These are phyloP conservation scores for Hypoxylon sp. DNA, from an alignment of 2,329 filamentous ascomycete species.

Conservation along the genomic window DNA sequence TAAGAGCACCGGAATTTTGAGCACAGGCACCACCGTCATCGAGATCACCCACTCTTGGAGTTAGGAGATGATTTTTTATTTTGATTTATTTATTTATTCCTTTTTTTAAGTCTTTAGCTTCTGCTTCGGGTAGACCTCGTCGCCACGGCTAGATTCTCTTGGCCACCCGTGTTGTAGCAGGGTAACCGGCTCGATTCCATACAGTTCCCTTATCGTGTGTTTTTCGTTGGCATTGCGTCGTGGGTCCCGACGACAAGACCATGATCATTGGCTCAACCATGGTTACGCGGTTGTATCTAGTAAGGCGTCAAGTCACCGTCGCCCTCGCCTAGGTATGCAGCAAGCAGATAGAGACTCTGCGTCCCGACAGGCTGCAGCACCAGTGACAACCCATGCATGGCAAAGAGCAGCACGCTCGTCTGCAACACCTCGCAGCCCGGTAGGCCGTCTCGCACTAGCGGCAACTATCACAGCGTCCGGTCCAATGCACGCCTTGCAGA, in stretches of 20 bases:
- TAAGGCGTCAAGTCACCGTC: constrained; percentile 21
- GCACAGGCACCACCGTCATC: constrained; percentile 15
- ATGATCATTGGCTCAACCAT: constrained; percentile 31
- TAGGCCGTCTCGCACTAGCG: constrained; percentile 37
- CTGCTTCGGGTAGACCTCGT: constrained; percentile 31
- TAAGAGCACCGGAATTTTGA: constrained; percentile 7
- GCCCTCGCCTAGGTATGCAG: constrained; percentile 30
- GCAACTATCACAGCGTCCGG: constrained; percentile 29
- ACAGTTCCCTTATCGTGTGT: constrained; percentile 36
- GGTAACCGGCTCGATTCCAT: constrained; percentile 19
- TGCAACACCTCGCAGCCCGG: constrained; percentile 37
- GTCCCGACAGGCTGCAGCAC: constrained; percentile 34
- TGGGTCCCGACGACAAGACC: constrained; percentile 36
- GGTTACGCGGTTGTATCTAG: constrained; percentile 31
- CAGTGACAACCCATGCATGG: constrained; percentile 34
- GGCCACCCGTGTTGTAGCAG: constrained; percentile 21
- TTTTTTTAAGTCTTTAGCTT: neutral
- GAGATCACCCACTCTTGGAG: constrained; percentile 29
- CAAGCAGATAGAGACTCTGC: constrained; percentile 21
- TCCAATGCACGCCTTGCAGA: constrained; percentile 34
- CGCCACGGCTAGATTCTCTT: constrained; percentile 22
- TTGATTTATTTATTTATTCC: neutral
- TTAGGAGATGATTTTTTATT: neutral
- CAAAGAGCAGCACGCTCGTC: constrained; percentile 21
- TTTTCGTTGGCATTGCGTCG: constrained; percentile 44